Percentiles rank a stretch among this genome's conserved stretches.
Conservation (phyloP, 352 stramenopile species). For the Phytophthora cactorum region DNA sequence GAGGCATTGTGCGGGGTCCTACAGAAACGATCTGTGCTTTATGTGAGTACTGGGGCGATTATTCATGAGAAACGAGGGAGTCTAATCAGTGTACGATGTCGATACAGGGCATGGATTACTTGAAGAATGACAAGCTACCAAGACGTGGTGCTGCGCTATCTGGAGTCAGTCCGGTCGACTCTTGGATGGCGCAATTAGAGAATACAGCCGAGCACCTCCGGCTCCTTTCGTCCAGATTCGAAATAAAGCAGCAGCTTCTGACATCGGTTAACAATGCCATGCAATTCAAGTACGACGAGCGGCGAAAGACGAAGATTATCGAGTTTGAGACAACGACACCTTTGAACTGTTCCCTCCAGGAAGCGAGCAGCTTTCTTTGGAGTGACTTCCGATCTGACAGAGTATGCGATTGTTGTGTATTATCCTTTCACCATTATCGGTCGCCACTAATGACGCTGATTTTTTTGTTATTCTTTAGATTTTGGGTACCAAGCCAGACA, state of each 20-base stretch:
- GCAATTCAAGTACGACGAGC: slow-evolving; percentile 17
- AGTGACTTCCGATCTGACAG: slow-evolving; percentile 14
- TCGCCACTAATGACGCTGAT: too few relatives aligned
- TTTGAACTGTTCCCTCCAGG: slow-evolving; percentile 12
- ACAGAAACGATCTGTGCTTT: slow-evolving; percentile 25
- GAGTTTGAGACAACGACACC: slow-evolving; percentile 24
- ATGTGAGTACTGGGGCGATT: slow-evolving; percentile 26
- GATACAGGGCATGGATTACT: slow-evolving; percentile 19
- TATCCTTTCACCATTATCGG: background rate
- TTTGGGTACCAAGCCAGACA: slow-evolving; percentile 12
- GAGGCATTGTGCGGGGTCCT: slow-evolving; percentile 12
- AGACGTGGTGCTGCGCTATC: background rate
- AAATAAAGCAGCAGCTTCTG: background rate
- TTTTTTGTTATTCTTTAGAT: slow-evolving; percentile 9
- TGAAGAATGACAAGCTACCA: slow-evolving; percentile 9
- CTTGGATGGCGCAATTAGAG: slow-evolving; percentile 10
- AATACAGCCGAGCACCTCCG: slow-evolving; percentile 7
- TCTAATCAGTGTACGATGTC: background rate
- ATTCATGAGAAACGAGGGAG: too few relatives aligned
- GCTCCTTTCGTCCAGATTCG: slow-evolving; percentile 5
- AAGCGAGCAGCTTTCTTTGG: slow-evolving; percentile 11
- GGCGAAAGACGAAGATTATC: slow-evolving; percentile 12
- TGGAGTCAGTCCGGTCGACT: slow-evolving; percentile 1
- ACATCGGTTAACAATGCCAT: slow-evolving; percentile 6
- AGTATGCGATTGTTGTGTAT: slow-evolving; percentile 6